Conservation (phyloP, 805 yeast genomes). For the Wickerhamiella occidentalis region DNA sequence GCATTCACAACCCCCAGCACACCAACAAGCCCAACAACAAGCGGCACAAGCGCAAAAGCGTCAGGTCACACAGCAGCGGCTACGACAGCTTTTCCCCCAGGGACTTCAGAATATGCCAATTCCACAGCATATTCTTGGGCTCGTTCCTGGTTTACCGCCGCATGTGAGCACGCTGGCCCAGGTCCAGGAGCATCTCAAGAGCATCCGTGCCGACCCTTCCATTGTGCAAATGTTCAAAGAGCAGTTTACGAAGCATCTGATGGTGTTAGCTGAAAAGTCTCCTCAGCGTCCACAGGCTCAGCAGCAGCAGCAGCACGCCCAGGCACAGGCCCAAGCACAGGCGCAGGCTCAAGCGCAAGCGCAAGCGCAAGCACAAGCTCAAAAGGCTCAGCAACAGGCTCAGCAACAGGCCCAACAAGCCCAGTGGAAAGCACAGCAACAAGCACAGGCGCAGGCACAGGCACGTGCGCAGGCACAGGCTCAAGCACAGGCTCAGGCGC, state of each 20-base stretch:
- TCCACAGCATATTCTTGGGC: constrained; percentile 18
- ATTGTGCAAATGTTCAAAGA: constrained; percentile 24
- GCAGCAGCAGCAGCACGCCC: constrained; percentile 17
- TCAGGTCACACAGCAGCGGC: constrained; percentile 10
- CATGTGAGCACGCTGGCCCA: constrained; percentile 17
- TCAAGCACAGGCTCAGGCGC: constrained; percentile 19
- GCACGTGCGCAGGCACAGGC: constrained; percentile 20
- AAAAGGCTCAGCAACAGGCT: constrained; percentile 10
- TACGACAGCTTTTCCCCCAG: constrained; percentile 12
- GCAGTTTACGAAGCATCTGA: constrained; percentile 22
- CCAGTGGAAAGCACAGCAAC: constrained; percentile 16
- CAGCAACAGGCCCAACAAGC: constrained; percentile 14
- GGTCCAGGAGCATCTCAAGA: constrained; percentile 16
- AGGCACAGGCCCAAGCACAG: constrained; percentile 20
- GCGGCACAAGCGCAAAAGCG: constrained; percentile 11
- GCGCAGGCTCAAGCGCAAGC: constrained; percentile 24
- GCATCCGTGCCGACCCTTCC: constrained; percentile 21
- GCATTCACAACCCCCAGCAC: constrained; percentile 5
- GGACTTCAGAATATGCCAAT: constrained; percentile 8
- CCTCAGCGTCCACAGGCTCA: constrained; percentile 19
- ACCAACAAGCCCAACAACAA: constrained; percentile 10
- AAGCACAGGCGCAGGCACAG: constrained; percentile 17
- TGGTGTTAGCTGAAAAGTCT: constrained; percentile 25
- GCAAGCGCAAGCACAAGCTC: constrained; percentile 18
- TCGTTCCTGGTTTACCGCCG: constrained; percentile 22